These are phyloP conservation scores for Pseudoscleropodium purum DNA, from an alignment of 225 moss, liverwort and hornwort species.

Conservation along the genomic window DNA sequence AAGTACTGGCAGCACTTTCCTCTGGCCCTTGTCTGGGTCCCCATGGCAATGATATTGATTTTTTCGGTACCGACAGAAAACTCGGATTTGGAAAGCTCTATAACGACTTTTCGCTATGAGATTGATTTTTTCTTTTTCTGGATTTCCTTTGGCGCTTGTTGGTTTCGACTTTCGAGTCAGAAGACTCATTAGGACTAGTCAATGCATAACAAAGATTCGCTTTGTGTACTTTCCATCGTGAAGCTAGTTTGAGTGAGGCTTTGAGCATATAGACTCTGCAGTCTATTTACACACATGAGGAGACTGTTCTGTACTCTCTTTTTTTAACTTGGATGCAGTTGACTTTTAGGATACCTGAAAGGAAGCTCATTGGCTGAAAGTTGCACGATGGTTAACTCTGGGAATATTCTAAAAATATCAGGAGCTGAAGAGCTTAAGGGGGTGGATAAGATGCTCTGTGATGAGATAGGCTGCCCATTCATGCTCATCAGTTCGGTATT, in stretches of 20 bases:
- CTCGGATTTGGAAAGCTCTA: background rate
- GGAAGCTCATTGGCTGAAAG: background rate
- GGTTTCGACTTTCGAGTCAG: background rate
- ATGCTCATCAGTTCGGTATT: background rate
- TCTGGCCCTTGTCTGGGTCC: background rate
- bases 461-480: background rate
- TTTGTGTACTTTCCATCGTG: background rate
- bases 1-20: background rate
- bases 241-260: no score
- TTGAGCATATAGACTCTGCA: background rate
- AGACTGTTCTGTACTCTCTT: background rate
- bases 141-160: background rate
- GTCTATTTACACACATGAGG: background rate
- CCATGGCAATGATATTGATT: background rate
- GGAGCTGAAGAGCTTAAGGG: background rate
- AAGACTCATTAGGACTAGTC: background rate
- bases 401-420: no score
- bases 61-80: background rate
- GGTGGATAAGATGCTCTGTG: background rate
- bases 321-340: background rate
- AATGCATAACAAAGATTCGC: background rate
- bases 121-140: background rate
- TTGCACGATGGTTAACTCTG: background rate
- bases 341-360: background rate
- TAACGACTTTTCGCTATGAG: no score